Conservation (phyloP, 331 rosid genomes). For the Rosa hybrid region DNA sequence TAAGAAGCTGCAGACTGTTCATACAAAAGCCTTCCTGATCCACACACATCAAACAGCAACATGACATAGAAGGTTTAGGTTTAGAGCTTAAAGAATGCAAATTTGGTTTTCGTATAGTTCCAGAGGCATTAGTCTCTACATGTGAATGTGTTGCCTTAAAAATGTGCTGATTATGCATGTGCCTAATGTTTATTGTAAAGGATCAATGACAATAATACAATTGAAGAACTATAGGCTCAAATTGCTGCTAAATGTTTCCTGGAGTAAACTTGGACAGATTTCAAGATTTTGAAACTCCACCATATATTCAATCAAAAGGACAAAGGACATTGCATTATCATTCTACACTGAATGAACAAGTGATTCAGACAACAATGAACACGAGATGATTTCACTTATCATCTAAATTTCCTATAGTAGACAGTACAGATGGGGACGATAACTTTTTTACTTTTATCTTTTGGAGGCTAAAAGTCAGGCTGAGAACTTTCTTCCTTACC, state of each 20-base stretch:
- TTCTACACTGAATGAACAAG: background rate
- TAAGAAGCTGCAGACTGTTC: background rate
- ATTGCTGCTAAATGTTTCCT: background rate
- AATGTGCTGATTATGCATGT: background rate
- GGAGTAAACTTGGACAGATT: slow-evolving; percentile 4
- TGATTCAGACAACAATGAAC: background rate
- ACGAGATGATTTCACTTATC: background rate
- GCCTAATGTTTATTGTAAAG: background rate
- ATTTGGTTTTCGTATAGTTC: background rate
- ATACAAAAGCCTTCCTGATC: background rate
- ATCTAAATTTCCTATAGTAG: background rate
- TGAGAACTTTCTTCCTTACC: background rate
- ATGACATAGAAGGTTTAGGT: background rate
- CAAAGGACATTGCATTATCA: background rate
- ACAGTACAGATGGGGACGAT: background rate
- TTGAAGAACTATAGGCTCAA: background rate
- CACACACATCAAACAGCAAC: background rate
- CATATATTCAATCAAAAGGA: background rate
- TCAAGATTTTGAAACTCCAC: background rate
- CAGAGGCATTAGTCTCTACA: background rate
- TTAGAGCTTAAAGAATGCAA: background rate
- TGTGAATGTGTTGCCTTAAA: background rate
- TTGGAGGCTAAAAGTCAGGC: background rate
- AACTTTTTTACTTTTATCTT: background rate
- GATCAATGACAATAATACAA: background rate